Percentiles rank a stretch among this genome's conserved stretches.
phyloP scores from a whole-genome alignment of 305 asterid species.

The Solanum chacoense region DNA sequence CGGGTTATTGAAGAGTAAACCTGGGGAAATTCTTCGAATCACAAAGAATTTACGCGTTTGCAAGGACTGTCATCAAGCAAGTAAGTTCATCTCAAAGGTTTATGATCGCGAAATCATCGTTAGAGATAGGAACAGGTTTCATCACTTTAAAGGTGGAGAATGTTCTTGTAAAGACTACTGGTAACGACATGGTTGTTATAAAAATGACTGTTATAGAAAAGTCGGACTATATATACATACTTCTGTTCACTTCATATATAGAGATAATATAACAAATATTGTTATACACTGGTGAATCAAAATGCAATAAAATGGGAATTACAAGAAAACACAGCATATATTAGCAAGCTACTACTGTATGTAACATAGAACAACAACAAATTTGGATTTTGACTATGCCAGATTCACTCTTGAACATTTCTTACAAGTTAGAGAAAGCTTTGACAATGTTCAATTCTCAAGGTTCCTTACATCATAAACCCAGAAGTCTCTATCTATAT shows the following conservation, averaged over 20 bases:
- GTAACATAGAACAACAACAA: neutral
- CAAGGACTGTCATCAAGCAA: slow-evolving; percentile 46
- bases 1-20: slow-evolving; percentile 38
- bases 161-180: slow-evolving; percentile 61
- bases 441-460: neutral
- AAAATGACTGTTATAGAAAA: neutral
- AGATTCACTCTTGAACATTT: neutral
- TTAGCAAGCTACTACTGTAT: neutral
- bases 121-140: slow-evolving; percentile 57
- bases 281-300: neutral
- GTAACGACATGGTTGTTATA: slow-evolving; percentile 5
- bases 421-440: neutral
- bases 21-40: slow-evolving; percentile 40
- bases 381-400: neutral
- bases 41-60: slow-evolving; percentile 61
- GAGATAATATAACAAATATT: neutral
- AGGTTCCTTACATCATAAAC: neutral
- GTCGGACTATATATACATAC: neutral
- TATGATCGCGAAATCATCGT: slow-evolving; percentile 47
- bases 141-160: slow-evolving; percentile 41
- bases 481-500: slow-evolving; percentile 1
- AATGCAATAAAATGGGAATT: neutral
- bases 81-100: slow-evolving; percentile 41
- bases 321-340: neutral
- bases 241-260: neutral